Base-by-base conservation (phyloP, 2,329 filamentous ascomycete species). In the Exophiala mesophila region DNA sequence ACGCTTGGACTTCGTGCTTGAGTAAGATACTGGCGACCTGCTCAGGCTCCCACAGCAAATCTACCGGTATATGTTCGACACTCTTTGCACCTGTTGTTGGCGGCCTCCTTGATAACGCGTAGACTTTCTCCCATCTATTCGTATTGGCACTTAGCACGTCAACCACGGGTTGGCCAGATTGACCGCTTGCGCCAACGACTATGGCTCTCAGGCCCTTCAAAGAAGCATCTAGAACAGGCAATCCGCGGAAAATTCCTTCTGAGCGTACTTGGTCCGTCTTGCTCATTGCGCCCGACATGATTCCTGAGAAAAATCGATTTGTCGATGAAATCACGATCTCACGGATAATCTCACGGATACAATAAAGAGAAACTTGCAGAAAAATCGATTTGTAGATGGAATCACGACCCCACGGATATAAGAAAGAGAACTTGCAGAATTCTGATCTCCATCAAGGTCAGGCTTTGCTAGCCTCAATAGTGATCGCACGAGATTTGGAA, bases 41-140 rank as follows among this genome's bases (percentile, higher is more conserved):
- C 3, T 43, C 40, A 19, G 44, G 44, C 17, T 33, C 26, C 35
- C 36, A 39, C 5, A 44, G 36, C n/a, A 44, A 17, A 35, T 44
- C 41, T 17, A 44, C 41, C 6, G 36, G 13, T 5, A 44, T 23
- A 28, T 39, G 36, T 28, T 44, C 41, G 41, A 44, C 35, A 29
- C 20, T 44, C 16, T 28, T 34, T 36, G 35, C 41, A 10, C 26
- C 18, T 33, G 41, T 39, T 1, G 28, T 26, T 7, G 72, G 71
- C 7, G 71, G 67, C 3, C 70, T 60, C 9, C 71, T 55, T 2
- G 66, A 71, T 2, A 74, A 54, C 31, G 68, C 67, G 55, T 72
- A 74, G 34, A 76, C 68, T 46, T 74, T 75, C 6, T 56, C 62
- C 73, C 73, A 76, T 43, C 72, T 62, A 30, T 67, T 43, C 31